Base-by-base conservation (phyloP, 2,329 filamentous ascomycete genomes). In the Albifimbria verrucaria region DNA sequence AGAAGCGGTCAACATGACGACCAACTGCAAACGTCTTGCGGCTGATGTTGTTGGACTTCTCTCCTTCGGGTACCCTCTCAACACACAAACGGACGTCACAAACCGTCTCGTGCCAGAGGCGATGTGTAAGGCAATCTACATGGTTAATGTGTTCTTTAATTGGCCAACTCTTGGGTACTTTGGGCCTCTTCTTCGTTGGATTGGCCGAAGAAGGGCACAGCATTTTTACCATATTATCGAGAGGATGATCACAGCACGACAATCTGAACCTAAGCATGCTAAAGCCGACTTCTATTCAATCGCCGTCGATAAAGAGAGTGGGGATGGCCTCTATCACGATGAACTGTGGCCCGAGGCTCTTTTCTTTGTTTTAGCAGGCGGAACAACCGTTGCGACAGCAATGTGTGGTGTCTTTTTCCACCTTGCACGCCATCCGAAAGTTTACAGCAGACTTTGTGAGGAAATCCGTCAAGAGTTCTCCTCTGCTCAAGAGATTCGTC, bases 1-100 rank as follows among this genome's bases (percentile, higher is more conserved):
- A n/a, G 44, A n/a, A 9, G n/a, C 51, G 2, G 52, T 59, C 7
- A 47, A 61, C 18, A 58, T 61, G 55, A 49, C 57, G 2, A 21
- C 32, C n/a, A 23, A 17, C 4, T 55, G 46, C 39, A 36, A 57
- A 28, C 41, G 48, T 7, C 52, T 61, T 2, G 51, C 49, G 1
- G 44, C 56, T 3, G 59, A 61, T 28, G 26, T 59, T 23, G 45
- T 56, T 25, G 57, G 59, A 12, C 55, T 17, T 9, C 41, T 43
- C 11, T 12, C 41, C 41, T 43, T 43, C 18, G 41, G 41, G 41
- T 20, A 43, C 9, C 41, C 11, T 9, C 41, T 43, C 18, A 11
- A 43, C 18, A 43, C n/a, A n/a, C n/a, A n/a, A n/a, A n/a, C n/a
- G n/a, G n/a, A n/a, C n/a, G n/a, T n/a, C n/a, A n/a, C n/a, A n/a